Evolutionary conservation across 1,284 basidiomycete species (phyloP).

Genomic region (Ceratobasidium sp.): DNA sequence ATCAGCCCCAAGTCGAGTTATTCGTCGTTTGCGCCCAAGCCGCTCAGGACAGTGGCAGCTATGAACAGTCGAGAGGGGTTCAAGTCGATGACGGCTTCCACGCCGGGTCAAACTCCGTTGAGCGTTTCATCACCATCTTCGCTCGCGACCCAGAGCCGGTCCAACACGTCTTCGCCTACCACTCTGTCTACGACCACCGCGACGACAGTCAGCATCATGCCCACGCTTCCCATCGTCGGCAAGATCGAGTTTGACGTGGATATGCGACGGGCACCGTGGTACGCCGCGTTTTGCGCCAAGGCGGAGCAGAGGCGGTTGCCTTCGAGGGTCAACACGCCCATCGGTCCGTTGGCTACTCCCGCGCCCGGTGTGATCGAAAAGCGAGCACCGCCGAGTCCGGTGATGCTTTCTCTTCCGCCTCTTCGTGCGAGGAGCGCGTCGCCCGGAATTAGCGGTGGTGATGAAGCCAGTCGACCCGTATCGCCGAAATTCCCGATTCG

Average conservation of each 20-base stretch:
- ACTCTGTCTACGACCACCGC: conserved; percentile 62
- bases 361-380: neutral
- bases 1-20: conserved; percentile 33
- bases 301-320: conserved; percentile 28
- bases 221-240: conserved; percentile 81
- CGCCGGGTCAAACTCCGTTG: conserved; percentile 51
- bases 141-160: conserved; percentile 72
- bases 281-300: conserved; percentile 64
- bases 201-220: conserved; percentile 74
- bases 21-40: conserved; percentile 28
- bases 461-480: neutral
- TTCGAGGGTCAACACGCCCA: conserved; percentile 22
- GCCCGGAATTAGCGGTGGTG: neutral
- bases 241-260: conserved; percentile 93
- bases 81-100: neutral
- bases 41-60: conserved; percentile 27
- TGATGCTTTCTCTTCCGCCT: conserved; percentile 22
- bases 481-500: conserved; percentile 31
- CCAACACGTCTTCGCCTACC: conserved; percentile 42
- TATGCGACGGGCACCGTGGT: conserved; percentile 80
- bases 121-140: conserved; percentile 63
- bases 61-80: conserved; percentile 36
- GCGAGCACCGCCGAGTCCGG: neutral
- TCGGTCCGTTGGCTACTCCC: conserved; percentile 31
- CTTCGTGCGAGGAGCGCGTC: conserved; percentile 27